Base-by-base conservation (phyloP, 1,284 basidiomycete species). In the Sphagnurus paluster region DNA sequence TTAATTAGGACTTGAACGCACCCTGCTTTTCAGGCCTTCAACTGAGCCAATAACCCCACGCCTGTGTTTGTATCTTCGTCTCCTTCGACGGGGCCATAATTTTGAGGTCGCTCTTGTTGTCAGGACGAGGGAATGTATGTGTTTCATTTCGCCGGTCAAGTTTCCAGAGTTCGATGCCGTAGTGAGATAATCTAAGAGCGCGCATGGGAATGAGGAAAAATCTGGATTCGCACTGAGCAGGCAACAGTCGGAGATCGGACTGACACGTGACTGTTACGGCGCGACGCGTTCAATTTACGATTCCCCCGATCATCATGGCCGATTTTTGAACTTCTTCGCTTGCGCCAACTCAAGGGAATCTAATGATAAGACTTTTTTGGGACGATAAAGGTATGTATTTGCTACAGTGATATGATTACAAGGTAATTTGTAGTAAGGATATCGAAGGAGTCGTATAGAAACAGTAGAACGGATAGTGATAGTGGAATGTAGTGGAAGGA, bases 51-150 rank as follows among this genome's bases (percentile, higher is more conserved):
- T 9, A 1, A 35, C 35, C 17, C 42, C 37, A 13, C 47, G 37
- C n/a, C n/a, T n/a, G 5, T 32, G 30, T 32, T 43, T 29, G 23
- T 42, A 49, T 4, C 47, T 42, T 16, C 32, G 37, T 23, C 26
- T 47, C n/a, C n/a, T 32, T 41, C 1, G 44, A 29, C 6, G 40
- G 40, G 14, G 33, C 41, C 9, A 47, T 20, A 8, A 36, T 40
- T 17, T 50, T 39, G 23, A 46, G 44, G 38, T 49, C 44, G 19
- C 38, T 30, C 24, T 40, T 5, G 28, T 38, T 39, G 19, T 51
- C 39, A 17, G 42, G 21, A 20, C 44, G 49, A 14, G 34, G 37
- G 16, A 47, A 19, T 2, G 45, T 44, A 42, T 42, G 19, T 46
- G 29, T 5, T 32, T 14, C 5, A 32, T 32, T 10, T 7, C 6